Percentiles rank a stretch among this genome's conserved stretches.
phyloP scores from a whole-genome alignment of 345 rosid genomes.

The Angophora floribunda region DNA sequence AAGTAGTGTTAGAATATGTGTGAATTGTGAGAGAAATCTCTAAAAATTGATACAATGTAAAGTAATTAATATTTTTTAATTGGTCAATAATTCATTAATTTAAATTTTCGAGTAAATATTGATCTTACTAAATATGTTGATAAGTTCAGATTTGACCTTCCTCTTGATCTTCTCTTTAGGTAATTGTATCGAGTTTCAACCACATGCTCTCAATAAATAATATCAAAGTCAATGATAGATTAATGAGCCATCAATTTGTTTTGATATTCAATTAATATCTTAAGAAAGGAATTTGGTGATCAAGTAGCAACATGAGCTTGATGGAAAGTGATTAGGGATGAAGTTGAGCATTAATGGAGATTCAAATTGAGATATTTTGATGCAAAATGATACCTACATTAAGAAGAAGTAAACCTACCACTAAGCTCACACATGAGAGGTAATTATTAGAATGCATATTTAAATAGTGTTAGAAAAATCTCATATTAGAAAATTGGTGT shows the following conservation, averaged over 20 bases:
- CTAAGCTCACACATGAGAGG: background rate
- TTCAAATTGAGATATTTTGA: background rate
- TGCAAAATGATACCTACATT: background rate
- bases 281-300: background rate
- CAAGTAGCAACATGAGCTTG: background rate
- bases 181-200: background rate
- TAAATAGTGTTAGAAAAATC: no score
- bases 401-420: background rate
- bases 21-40: no score
- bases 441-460: background rate
- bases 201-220: background rate
- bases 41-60: no score
- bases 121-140: no score
- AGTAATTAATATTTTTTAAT: no score
- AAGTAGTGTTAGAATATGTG: background rate
- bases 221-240: background rate
- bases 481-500: rapidly evolving
- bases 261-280: background rate
- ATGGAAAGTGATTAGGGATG: background rate
- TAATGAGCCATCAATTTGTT: no score
- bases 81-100: no score
- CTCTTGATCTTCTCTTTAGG: no score
- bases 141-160: no score
- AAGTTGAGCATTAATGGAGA: background rate
- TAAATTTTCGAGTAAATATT: no score